These are phyloP conservation scores for Blastobotrys buckinghamii DNA, from an alignment of 1,139 yeast species.

Conservation along the genomic window DNA sequence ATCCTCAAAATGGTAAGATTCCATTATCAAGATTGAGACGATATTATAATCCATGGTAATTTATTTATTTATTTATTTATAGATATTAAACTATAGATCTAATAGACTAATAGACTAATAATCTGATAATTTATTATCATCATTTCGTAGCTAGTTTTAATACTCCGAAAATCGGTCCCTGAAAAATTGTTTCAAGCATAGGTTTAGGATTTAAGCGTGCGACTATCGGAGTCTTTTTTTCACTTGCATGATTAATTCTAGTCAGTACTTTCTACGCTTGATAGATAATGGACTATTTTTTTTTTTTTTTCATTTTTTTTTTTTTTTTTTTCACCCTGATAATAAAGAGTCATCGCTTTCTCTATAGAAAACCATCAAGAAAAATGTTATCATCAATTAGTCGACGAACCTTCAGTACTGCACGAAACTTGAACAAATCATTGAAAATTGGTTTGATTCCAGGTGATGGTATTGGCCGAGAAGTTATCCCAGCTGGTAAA, in stretches of 20 bases:
- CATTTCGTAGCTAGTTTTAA: no score
- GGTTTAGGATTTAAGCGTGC: no score
- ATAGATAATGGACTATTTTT: background rate
- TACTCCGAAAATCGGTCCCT: no score
- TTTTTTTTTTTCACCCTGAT: background rate
- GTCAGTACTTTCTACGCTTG: no score
- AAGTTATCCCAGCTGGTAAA: slow-evolving; percentile 92
- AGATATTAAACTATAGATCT: no score
- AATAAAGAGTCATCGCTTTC: background rate
- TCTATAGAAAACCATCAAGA: background rate
- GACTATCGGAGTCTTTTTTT: no score
- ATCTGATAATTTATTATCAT: no score
- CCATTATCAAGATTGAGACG: slow-evolving; percentile 21
- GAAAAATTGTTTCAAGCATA: no score
- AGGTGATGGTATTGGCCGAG: slow-evolving; percentile 97
- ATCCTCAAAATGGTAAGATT: slow-evolving; percentile 14
- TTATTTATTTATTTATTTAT: background rate
- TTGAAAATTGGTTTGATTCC: slow-evolving; percentile 60
- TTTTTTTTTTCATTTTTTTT: slow-evolving; percentile 1
- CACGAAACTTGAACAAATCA: background rate
- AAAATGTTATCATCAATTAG: background rate
- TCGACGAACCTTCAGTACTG: slow-evolving; percentile 5
- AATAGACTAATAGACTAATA: no score
- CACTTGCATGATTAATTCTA: no score
- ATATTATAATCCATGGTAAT: slow-evolving; percentile 13